Evolutionary conservation across 148 eudicot species (phyloP), one percentile per base, ranked within the genome.

Genomic region (Cornus florida): DNA sequence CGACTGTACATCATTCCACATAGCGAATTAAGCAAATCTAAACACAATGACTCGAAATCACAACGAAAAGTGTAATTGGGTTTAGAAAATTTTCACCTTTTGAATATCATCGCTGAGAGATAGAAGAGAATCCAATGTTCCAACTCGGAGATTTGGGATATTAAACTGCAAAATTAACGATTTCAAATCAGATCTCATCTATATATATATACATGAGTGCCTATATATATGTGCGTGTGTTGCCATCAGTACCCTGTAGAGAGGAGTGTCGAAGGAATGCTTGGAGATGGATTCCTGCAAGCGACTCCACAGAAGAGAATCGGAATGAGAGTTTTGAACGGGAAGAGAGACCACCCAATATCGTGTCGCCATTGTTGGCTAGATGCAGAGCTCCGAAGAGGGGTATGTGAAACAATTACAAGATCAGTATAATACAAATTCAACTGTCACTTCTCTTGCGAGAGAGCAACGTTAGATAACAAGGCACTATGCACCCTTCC

Each of bases 101-200:
- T 89, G 41, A 24, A 96, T 95, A 77, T 96, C 99, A 71, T 96
- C 99, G 75, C 97, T 93, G 65, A 93, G 95, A 9, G 98, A 79
- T 24, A 96, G 76, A 7, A 93, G 92, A 75, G 94, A 96, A 86
- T 96, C 97, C 17, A 96, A 84, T 13, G 99, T 96, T 9, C 99
- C 98, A 7, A 96, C 97, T 56, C 98, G 90, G n/a, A 96, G 97
- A 92, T 90, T 92, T n/a, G 99, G 98, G 69, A 92, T 89, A 83
- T 92, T 96, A 83, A 93, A 96, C 99, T 96, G 92, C 87, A 73
- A 82, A 89, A 83, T 67, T 39, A 7, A 11, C 67, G 22, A 46
- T 43, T 43, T 43, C 7, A 24, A 53, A 48, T 57, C 20, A 39
- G 16, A 39, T 56, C 60, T 13, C 62, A 48, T 11, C 41, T 65